Evolutionary conservation across 1,284 basidiomycete species (phyloP).

Genomic region (Serendipita sp.): DNA sequence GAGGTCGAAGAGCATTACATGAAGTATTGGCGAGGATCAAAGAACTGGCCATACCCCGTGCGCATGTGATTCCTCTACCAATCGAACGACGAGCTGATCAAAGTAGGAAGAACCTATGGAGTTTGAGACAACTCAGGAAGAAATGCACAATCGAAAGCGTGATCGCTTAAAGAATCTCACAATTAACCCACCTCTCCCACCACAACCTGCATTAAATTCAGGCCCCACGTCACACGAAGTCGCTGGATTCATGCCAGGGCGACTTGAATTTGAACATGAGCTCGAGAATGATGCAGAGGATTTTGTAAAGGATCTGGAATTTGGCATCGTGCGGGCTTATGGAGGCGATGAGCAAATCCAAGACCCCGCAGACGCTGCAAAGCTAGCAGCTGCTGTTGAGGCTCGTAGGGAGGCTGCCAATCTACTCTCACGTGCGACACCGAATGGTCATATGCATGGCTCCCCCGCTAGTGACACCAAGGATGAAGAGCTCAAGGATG

Average conservation of each 20-base stretch:
- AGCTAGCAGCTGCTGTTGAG: conserved; percentile 4
- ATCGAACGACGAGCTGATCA: conserved; percentile 11
- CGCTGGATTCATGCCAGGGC: conserved; percentile 85
- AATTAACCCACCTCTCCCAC: conserved; percentile 39
- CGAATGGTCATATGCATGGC: conserved; percentile 6
- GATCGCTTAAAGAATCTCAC: conserved; percentile 53
- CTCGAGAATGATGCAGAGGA: conserved; percentile 94
- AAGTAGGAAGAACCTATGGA: conserved; percentile 44
- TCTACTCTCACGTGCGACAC: neutral
- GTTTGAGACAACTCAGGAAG: conserved; percentile 63
- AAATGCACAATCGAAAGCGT: conserved; percentile 80
- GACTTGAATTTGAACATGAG: conserved; percentile 95
- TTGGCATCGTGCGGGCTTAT: conserved; percentile 73
- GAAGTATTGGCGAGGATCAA: conserved; percentile 66
- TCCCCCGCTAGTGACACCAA: conserved; percentile 28
- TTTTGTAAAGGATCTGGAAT: conserved; percentile 91
- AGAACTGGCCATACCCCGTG: conserved; percentile 68
- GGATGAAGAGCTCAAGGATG: conserved; percentile 33
- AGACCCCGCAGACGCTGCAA: conserved; percentile 2
- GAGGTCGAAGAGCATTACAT: conserved; percentile 90
- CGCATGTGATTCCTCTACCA: conserved; percentile 15
- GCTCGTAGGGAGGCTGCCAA: neutral
- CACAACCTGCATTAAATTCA: conserved; percentile 41
- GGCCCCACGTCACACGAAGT: conserved; percentile 93
- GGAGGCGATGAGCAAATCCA: conserved; percentile 70